Percentiles rank a stretch among this genome's conserved stretches.
phyloP scores from a whole-genome alignment of 768 basidiomycete species.

The Clavaria fumosa region DNA sequence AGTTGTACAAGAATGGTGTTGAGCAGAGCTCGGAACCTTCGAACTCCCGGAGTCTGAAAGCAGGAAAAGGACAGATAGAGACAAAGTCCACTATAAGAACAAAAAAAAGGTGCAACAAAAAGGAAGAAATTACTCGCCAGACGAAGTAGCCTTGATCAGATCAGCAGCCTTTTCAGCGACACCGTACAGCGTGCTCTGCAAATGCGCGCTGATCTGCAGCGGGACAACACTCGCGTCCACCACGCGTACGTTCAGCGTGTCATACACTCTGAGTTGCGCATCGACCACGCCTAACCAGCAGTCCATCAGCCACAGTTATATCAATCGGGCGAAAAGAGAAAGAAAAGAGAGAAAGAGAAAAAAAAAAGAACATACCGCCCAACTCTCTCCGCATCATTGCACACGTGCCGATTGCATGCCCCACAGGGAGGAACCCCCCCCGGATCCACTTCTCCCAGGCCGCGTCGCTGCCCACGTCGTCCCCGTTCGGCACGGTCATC shows the following conservation, averaged over 20 bases:
- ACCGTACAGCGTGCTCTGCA: conserved; percentile 33
- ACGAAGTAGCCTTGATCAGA: conserved; percentile 26
- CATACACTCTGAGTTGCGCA: conserved; percentile 30
- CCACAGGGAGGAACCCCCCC: conserved; percentile 27
- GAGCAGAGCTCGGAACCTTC: no score
- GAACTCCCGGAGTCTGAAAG: no score
- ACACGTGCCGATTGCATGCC: conserved; percentile 31
- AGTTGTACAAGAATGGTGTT: no score
- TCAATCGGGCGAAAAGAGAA: background rate
- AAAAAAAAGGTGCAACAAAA: background rate
- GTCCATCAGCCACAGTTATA: background rate
- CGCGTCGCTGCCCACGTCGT: conserved; percentile 27
- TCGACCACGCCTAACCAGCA: conserved; percentile 28
- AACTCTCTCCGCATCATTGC: background rate
- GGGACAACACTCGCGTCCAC: conserved; percentile 37
- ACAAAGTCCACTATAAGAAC: no score
- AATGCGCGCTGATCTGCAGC: conserved; percentile 31
- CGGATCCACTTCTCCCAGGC: conserved; percentile 33
- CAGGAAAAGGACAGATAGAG: no score
- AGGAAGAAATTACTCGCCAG: background rate
- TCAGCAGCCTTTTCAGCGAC: conserved; percentile 42
- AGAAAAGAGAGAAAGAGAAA: background rate
- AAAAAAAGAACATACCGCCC: conserved; percentile 8
- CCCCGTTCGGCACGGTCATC: conserved; percentile 25
- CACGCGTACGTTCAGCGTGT: conserved; percentile 34